phyloP scores from a whole-genome alignment of 371 early-diverging fungal genomes.

The Syncephalastrum monosporum region DNA sequence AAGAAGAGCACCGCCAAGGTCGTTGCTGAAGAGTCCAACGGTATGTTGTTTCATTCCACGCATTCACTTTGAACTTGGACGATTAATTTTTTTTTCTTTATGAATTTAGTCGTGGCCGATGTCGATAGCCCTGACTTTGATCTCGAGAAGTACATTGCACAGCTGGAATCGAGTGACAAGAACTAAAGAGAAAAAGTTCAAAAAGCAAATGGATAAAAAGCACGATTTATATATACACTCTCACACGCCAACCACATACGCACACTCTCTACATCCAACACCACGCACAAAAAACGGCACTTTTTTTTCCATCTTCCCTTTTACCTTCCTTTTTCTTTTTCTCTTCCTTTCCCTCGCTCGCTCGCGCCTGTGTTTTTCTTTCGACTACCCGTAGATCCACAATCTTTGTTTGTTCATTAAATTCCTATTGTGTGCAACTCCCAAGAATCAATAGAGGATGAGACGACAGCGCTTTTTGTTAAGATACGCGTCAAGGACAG shows the following conservation, averaged over 20 bases:
- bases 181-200: slow-evolving; percentile 13
- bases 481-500: too few relatives aligned
- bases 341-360: too few relatives aligned
- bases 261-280: neutral
- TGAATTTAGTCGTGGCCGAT: slow-evolving; percentile 32
- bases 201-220: slow-evolving; percentile 5
- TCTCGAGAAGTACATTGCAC: slow-evolving; percentile 59
- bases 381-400: too few relatives aligned
- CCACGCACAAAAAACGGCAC: neutral
- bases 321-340: neutral
- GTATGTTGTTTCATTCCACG: slow-evolving; percentile 9
- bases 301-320: slow-evolving; percentile 1
- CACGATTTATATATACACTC: slow-evolving; percentile 3
- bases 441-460: too few relatives aligned
- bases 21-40: slow-evolving; percentile 18
- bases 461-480: too few relatives aligned
- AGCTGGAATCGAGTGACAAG: slow-evolving; percentile 36
- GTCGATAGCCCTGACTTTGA: slow-evolving; percentile 67
- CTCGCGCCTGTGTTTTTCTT: too few relatives aligned
- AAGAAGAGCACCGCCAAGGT: slow-evolving; percentile 47
- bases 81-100: neutral
- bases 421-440: too few relatives aligned
- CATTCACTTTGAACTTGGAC: neutral
- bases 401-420: too few relatives aligned
- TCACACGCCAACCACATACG: neutral